These are phyloP conservation scores for Hemisphaericaspora xylofermentans DNA, from an alignment of 1,139 yeast genomes.

Conservation along the genomic window DNA sequence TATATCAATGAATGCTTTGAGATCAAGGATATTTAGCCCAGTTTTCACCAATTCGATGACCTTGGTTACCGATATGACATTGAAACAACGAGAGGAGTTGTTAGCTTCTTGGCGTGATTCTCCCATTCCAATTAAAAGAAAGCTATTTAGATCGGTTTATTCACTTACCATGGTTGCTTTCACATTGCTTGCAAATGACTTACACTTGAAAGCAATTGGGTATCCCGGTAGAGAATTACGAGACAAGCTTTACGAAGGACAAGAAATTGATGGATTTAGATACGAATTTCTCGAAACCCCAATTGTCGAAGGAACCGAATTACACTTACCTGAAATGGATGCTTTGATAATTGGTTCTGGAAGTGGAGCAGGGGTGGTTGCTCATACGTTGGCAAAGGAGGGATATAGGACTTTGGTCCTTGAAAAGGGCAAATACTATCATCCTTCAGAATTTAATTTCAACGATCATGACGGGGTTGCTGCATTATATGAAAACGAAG, in stretches of 20 bases:
- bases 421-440: slow-evolving; percentile 53
- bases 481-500: slow-evolving; percentile 43
- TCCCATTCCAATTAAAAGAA: slow-evolving; percentile 28
- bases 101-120: slow-evolving; percentile 41
- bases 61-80: slow-evolving; percentile 37
- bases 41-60: slow-evolving; percentile 35
- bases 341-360: slow-evolving; percentile 59
- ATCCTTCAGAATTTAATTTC: slow-evolving; percentile 36
- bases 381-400: slow-evolving; percentile 45
- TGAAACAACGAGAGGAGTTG: slow-evolving; percentile 28
- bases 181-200: slow-evolving; percentile 27
- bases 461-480: slow-evolving; percentile 39
- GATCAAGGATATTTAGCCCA: slow-evolving; percentile 36
- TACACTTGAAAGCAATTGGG: slow-evolving; percentile 36
- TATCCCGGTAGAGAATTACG: slow-evolving; percentile 35
- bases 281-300: slow-evolving; percentile 38
- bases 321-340: slow-evolving; percentile 40
- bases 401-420: slow-evolving; percentile 50
- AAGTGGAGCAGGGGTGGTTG: slow-evolving; percentile 58
- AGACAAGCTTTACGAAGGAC: slow-evolving; percentile 28
- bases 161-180: slow-evolving; percentile 27
- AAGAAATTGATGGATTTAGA: slow-evolving; percentile 24
- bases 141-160: slow-evolving; percentile 27
- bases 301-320: slow-evolving; percentile 26
- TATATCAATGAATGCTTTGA: slow-evolving; percentile 27